phyloP scores from a whole-genome alignment of 1,284 basidiomycete genomes.

The Cryptococcus jaspeensis region DNA sequence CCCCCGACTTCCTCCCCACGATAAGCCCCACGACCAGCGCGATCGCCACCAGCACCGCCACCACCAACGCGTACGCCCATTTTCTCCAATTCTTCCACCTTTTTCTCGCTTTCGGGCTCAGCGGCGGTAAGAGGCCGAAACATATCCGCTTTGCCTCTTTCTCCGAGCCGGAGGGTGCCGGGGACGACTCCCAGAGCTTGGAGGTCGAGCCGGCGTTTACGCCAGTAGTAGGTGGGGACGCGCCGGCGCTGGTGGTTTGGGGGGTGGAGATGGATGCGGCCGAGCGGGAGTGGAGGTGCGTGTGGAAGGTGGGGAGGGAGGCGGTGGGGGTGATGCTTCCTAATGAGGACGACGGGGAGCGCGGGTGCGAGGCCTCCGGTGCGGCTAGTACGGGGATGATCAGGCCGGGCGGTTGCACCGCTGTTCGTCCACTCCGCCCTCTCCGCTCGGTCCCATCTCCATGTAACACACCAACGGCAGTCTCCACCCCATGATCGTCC shows the following conservation, averaged over 20 bases:
- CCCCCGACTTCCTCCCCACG: constrained; percentile 27
- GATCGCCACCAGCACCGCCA: constrained; percentile 25
- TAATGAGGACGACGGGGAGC: background rate
- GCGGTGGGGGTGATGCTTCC: constrained; percentile 1
- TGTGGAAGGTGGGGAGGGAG: constrained; percentile 2
- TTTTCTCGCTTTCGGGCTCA: constrained; percentile 4
- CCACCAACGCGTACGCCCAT: constrained; percentile 28
- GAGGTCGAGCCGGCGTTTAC: constrained; percentile 12
- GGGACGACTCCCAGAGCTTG: constrained; percentile 34
- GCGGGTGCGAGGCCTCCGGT: background rate
- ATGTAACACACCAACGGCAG: background rate
- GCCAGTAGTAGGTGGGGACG: background rate
- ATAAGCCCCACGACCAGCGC: constrained; percentile 38
- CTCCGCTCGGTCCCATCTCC: background rate
- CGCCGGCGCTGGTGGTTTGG: background rate
- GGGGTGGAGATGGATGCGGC: constrained; percentile 6
- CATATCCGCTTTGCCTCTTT: constrained; percentile 3
- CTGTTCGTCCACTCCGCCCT: background rate
- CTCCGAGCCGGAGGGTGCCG: constrained; percentile 2
- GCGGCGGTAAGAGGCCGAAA: constrained; percentile 4
- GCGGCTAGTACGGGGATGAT: background rate
- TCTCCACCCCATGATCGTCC: constrained; percentile 7
- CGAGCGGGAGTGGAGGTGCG: constrained; percentile 2
- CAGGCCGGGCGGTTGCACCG: background rate
- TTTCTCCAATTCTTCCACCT: constrained; percentile 34